A percentile compares a stretch with the other conserved stretches of the same genome.
phyloP scores from a whole-genome alignment of 148 eudicot genomes.

The Camellia lanceoleosa region DNA sequence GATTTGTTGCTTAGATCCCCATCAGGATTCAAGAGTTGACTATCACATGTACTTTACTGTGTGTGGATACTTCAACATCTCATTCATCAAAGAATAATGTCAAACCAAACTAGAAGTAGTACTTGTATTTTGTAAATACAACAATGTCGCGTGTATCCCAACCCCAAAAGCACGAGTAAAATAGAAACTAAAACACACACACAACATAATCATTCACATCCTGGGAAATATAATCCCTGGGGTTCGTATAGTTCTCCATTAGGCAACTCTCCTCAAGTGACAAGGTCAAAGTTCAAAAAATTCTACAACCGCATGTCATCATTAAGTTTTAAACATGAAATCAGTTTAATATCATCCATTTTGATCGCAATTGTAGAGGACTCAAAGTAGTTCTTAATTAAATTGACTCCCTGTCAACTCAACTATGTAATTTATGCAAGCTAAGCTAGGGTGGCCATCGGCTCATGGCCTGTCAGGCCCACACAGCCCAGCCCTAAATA shows the following conservation, averaged over 20 bases:
- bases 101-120: neutral
- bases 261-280: neutral
- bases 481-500: no score
- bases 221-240: neutral
- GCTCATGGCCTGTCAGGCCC: no score
- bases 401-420: neutral
- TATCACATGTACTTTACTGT: neutral
- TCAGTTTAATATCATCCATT: neutral
- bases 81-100: neutral
- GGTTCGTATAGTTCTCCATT: neutral
- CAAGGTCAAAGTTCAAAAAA: neutral
- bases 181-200: neutral
- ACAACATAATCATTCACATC: neutral
- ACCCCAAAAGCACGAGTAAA: no score
- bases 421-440: neutral
- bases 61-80: neutral
- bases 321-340: neutral
- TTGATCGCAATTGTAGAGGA: neutral
- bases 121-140: neutral
- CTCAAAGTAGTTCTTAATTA: neutral
- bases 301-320: neutral
- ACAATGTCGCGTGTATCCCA: no score
- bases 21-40: neutral
- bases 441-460: no score
- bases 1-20: neutral